Base-by-base conservation (phyloP, 164 flowering plant species). In the Magnolia sinica region DNA sequence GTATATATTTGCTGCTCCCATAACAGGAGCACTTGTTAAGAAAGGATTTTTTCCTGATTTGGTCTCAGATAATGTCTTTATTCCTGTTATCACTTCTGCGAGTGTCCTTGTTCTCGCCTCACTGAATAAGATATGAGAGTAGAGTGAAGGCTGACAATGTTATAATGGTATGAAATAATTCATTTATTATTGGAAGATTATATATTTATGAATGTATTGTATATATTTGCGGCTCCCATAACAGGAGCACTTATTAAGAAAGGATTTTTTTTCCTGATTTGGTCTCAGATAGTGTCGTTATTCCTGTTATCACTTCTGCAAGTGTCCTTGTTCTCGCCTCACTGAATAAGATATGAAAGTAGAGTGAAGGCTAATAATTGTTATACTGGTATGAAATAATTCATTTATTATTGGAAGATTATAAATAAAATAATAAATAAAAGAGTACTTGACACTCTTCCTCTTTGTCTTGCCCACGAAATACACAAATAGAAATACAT, bases 31-130 rank as follows among this genome's bases (percentile, higher is more conserved):
- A 2, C 68, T 64, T 64, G 68, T 20, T 7, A 64, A 64, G 68
- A n/a, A 64, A 18, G 24, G 68, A 16, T n/a, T 64, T 19, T 64
- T 64, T 64, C 24, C 68, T n/a, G 23, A 20, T 20, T 23, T 64
- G 6, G 68, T 64, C 68, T 64, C 68, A 64, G 68, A 64, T n/a
- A 64, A 64, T 64, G 68, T 64, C 68, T 64, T 64, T 23, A 20
- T 64, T 64, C 68, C 68, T 9, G 10, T 22, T n/a, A 7, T 64
- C 22, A 64, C 68, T 64, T 64, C 68, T 4, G 68, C 24, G 3
- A 20, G n/a, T 64, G 22, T 64, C 24, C 24, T 22, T n/a, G 24
- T 20, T 64, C 68, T 64, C 19, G 68, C 68, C 23, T 3, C 8
- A n/a, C 5, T n/a, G 23, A 64, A 20, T 13, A 64, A 64, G 68